phyloP scores from a whole-genome alignment of 2,329 filamentous ascomycete species.

The Fusarium foetens region DNA sequence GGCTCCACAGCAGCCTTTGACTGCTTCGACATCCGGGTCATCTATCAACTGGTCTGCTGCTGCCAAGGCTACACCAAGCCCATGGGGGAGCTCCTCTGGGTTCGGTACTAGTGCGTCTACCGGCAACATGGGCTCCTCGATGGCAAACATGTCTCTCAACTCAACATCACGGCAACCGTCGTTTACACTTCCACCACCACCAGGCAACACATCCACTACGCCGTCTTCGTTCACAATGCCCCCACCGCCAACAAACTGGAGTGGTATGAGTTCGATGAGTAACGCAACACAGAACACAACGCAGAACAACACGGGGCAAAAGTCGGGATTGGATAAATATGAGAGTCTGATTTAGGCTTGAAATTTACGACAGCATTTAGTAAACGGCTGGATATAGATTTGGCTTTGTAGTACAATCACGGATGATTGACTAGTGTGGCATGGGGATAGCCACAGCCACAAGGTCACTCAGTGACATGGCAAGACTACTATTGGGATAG shows the following conservation, averaged over 20 bases:
- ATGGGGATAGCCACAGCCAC: background rate
- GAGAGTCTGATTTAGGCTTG: conserved; percentile 68
- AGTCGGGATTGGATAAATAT: conserved; percentile 72
- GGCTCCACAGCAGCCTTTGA: conserved; percentile 28
- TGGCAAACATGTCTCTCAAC: conserved; percentile 61
- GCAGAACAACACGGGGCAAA: conserved; percentile 47
- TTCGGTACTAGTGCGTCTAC: conserved; percentile 41
- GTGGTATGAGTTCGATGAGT: conserved; percentile 22
- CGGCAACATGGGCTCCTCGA: conserved; percentile 53
- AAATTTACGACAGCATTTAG: background rate
- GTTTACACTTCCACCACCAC: conserved; percentile 69
- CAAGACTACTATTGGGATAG: background rate
- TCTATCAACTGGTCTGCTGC: conserved; percentile 63
- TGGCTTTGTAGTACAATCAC: conserved; percentile 3
- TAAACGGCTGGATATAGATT: conserved; percentile 3
- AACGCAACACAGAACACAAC: conserved; percentile 8
- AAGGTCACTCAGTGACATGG: background rate
- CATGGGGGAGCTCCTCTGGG: conserved; percentile 57
- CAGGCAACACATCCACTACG: conserved; percentile 47
- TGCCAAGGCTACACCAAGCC: conserved; percentile 56
- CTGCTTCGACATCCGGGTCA: conserved; percentile 43
- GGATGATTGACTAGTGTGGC: background rate
- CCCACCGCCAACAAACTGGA: conserved; percentile 51
- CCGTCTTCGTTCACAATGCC: conserved; percentile 59
- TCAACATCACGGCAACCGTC: conserved; percentile 56